Base-by-base conservation (phyloP, 495 filamentous ascomycete genomes). In the Aspergillus baeticus region DNA sequence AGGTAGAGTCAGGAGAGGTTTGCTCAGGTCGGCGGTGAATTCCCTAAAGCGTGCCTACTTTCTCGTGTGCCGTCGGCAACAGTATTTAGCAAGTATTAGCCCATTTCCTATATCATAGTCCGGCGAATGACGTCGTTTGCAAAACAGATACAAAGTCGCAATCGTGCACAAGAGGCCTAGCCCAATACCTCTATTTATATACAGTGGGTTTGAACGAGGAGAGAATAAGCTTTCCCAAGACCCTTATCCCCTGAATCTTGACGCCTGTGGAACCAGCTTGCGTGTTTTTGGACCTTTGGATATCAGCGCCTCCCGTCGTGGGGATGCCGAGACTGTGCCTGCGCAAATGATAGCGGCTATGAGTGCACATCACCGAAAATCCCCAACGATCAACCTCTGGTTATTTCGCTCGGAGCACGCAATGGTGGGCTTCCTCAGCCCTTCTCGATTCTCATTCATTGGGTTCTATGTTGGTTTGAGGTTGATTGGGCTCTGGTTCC, bases 191-290 rank as follows among this genome's bases (percentile, higher is more conserved):
- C 53, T 50, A 57, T 50, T 43, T 49, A 57, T 57, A 50, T 50
- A 45, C 51, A n/a, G 8, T 33, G 33, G n/a, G n/a, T n/a, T 3
- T 2, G 17, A 39, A 22, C 23, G 18, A 18, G 5, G 44, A 37
- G 17, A 26, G 35, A 47, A 42, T 50, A 57, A 57, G 45, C 45
- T 57, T 57, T 36, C 17, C 45, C 26, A 33, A 37, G 38, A 42
- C 37, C 36, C 31, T 35, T 46, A 0, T 37, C 49, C 51, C 52
- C 47, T 53, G 55, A 51, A 36, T 43, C 38, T 46, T 29, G 51
- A 53, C 20, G 17, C 26, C 18, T 34, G 62, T 64, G 62, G 62
- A 41, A 35, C 62, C 23, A 54, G 58, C 55, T 64, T 64, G 62
- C 62, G 62, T 31, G 62, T 64, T 64, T 38, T 35, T 38, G 37